A percentile compares a stretch with the other conserved stretches of the same genome.
Conservation (phyloP, 139 green algal genomes). For the Haematococcus lacustris region DNA sequence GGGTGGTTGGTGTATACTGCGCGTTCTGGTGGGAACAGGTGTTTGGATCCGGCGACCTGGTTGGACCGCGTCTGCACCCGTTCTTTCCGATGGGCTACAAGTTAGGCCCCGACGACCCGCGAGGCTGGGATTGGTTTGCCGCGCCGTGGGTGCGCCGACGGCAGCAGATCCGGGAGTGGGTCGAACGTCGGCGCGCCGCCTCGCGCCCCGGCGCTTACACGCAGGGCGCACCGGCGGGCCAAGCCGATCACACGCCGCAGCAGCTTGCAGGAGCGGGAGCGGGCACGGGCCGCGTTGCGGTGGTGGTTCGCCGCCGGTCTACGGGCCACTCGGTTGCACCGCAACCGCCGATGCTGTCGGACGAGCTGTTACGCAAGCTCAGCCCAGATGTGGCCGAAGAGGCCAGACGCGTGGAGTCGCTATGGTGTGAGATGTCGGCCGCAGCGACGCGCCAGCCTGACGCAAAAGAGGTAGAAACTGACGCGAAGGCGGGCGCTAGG, state of each 20-base stretch:
- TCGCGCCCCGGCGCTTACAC: no score
- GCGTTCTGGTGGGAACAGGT: constrained; percentile 11
- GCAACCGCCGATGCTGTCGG: no score
- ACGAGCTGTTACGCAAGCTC: no score
- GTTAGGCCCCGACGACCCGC: constrained; percentile 21
- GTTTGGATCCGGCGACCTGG: constrained; percentile 5
- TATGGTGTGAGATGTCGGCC: no score
- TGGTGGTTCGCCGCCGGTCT: background rate
- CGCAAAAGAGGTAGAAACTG: no score
- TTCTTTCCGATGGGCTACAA: constrained; percentile 26
- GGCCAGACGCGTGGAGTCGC: no score
- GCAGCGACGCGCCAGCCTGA: no score
- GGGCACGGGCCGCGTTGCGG: background rate
- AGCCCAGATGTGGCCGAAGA: no score
- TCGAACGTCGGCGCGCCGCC: no score
- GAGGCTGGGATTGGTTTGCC: constrained; percentile 28
- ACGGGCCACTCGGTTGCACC: no score
- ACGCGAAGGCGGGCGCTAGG: no score
- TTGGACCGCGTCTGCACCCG: constrained; percentile 14
- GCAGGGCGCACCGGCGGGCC: background rate
- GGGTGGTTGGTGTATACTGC: constrained; percentile 10
- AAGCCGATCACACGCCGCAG: no score
- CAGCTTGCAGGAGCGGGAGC: background rate
- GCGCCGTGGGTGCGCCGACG: background rate
- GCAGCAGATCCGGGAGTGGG: background rate